These are phyloP conservation scores for Macaranga tanarius DNA, from an alignment of 441 rosid species.

Conservation along the genomic window DNA sequence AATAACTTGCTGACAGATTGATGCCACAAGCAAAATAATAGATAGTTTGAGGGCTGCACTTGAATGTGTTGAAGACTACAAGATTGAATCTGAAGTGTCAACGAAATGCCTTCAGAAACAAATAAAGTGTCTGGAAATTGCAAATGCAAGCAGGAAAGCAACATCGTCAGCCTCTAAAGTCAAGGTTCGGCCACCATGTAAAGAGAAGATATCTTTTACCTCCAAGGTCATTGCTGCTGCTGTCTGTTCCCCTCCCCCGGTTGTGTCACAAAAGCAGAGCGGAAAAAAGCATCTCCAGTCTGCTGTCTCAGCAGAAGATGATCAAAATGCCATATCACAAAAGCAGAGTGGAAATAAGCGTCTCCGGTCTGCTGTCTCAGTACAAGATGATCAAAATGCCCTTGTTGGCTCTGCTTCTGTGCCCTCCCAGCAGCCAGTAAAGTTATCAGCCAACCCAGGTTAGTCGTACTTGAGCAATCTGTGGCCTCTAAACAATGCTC, in stretches of 20 bases:
- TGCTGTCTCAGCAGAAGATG: conserved; percentile 6
- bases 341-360: conserved; percentile 13
- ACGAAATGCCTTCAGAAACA: conserved; percentile 11
- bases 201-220: background rate
- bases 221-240: background rate
- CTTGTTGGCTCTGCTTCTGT: background rate
- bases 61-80: conserved; percentile 28
- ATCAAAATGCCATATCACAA: background rate
- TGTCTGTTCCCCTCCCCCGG: background rate
- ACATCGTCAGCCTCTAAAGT: background rate
- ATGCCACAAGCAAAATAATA: conserved; percentile 25
- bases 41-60: conserved; percentile 22
- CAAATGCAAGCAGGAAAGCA: conserved; percentile 4
- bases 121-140: conserved; percentile 17
- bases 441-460: conserved; percentile 5
- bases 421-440: background rate
- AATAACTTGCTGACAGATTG: background rate
- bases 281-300: conserved; percentile 21
- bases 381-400: conserved; percentile 5
- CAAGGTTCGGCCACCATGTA: background rate
- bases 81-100: conserved; percentile 17
- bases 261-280: background rate
- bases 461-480: background rate
- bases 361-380: conserved; percentile 16
- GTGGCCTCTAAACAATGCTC: background rate